A percentile compares a stretch with the other conserved stretches of the same genome.
These are phyloP conservation scores for Cladophialophora chaetospira DNA, from an alignment of 2,329 filamentous ascomycete genomes.

Conservation along the genomic window DNA sequence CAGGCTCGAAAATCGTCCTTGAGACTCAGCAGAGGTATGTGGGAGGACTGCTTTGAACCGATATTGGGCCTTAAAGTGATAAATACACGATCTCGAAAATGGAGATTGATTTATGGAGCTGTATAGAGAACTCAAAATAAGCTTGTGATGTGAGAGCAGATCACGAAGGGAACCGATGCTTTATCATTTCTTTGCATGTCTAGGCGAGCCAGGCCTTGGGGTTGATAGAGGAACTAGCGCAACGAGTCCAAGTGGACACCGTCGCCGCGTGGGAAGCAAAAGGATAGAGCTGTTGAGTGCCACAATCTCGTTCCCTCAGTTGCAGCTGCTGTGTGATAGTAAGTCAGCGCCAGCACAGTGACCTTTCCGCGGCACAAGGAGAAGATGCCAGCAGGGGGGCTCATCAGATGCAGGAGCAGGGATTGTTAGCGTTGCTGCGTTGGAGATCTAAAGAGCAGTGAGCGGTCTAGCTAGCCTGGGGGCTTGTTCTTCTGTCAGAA, in stretches of 20 bases:
- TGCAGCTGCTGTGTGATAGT: not conserved
- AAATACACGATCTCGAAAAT: too few relatives aligned
- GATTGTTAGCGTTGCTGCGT: too few relatives aligned
- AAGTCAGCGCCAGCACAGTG: constrained; percentile 1
- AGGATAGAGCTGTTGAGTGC: constrained; percentile 5
- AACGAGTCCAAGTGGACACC: not conserved
- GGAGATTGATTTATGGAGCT: not conserved
- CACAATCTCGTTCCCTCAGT: constrained; percentile 2
- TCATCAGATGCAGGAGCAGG: too few relatives aligned
- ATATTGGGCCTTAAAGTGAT: too few relatives aligned
- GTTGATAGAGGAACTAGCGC: constrained; percentile 12
- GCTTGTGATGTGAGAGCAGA: constrained; percentile 1
- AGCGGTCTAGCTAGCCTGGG: too few relatives aligned
- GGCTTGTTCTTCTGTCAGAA: too few relatives aligned
- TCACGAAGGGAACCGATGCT: constrained; percentile 6
- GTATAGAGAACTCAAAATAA: constrained; percentile 1
- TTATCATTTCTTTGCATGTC: constrained; percentile 8
- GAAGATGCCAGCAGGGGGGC: too few relatives aligned
- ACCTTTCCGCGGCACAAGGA: too few relatives aligned
- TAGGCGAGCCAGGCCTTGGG: not conserved
- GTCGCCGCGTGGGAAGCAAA: constrained; percentile 25
- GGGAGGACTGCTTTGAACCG: not conserved
- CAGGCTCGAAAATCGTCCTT: constrained; percentile 15
- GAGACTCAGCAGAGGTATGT: not conserved
- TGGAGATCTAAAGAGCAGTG: too few relatives aligned